Evolutionary conservation across 495 filamentous ascomycete genomes (phyloP).

Genomic region (Evernia prunastri): DNA sequence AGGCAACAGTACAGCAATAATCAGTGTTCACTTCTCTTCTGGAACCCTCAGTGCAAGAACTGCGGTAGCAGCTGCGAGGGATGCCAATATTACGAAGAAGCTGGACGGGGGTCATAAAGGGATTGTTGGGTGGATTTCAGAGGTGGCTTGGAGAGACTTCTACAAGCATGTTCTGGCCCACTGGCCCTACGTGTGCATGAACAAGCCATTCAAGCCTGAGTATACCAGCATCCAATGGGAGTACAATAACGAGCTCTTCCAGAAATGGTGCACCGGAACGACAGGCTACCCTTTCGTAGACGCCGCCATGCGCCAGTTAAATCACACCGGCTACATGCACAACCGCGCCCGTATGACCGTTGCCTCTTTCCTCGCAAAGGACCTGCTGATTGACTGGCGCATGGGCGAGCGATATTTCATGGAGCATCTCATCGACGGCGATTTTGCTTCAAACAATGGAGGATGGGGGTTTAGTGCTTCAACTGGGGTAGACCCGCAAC

Average conservation of each 20-base stretch:
- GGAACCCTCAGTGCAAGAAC: slow-evolving; percentile 76
- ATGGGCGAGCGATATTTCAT: slow-evolving; percentile 87
- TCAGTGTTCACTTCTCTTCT: slow-evolving; percentile 74
- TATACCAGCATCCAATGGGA: slow-evolving; percentile 81
- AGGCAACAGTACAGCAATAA: slow-evolving; percentile 55
- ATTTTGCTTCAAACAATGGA: slow-evolving; percentile 88
- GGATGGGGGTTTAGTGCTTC: slow-evolving; percentile 82
- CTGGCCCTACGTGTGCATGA: slow-evolving; percentile 92
- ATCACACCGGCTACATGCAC: slow-evolving; percentile 71
- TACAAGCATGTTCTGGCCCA: slow-evolving; percentile 82
- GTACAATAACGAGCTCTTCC: slow-evolving; percentile 60
- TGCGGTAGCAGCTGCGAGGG: slow-evolving; percentile 58
- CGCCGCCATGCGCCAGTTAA: slow-evolving; percentile 83
- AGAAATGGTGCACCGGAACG: slow-evolving; percentile 66
- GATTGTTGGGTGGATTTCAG: slow-evolving; percentile 72
- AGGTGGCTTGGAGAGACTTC: slow-evolving; percentile 89
- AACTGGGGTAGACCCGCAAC: slow-evolving; percentile 85
- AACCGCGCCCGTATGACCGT: slow-evolving; percentile 87
- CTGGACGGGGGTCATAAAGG: slow-evolving; percentile 64
- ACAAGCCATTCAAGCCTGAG: slow-evolving; percentile 86
- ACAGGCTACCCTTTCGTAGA: slow-evolving; percentile 88
- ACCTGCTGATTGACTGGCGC: slow-evolving; percentile 85
- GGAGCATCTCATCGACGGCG: slow-evolving; percentile 81
- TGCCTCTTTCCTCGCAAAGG: slow-evolving; percentile 80
- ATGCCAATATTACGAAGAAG: slow-evolving; percentile 59